These are phyloP conservation scores for Isabelozyma pseudorhagii DNA, from an alignment of 805 yeast genomes.

Conservation along the genomic window DNA sequence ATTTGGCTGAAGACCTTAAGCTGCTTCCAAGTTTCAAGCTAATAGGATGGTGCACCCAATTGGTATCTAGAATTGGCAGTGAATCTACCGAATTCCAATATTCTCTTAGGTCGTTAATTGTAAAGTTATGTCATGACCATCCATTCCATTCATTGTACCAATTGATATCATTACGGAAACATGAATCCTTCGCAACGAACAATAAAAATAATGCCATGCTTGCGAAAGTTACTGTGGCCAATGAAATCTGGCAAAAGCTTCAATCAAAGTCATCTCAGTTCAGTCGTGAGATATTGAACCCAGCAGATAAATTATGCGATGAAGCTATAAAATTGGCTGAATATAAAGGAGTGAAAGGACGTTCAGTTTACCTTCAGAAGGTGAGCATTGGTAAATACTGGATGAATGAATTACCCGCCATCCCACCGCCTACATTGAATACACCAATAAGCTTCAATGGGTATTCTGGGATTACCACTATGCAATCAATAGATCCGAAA, in stretches of 20 bases:
- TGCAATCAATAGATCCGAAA: conserved; percentile 42
- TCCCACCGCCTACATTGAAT: conserved; percentile 69
- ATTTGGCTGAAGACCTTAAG: conserved; percentile 35
- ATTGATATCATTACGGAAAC: conserved; percentile 53
- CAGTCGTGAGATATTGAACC: conserved; percentile 28
- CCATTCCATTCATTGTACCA: conserved; percentile 74
- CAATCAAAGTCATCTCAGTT: conserved; percentile 17
- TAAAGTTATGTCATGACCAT: conserved; percentile 48
- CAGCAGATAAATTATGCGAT: conserved; percentile 50
- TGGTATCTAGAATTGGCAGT: conserved; percentile 62
- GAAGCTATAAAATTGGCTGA: conserved; percentile 52
- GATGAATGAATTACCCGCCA: conserved; percentile 44
- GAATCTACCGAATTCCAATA: conserved; percentile 54
- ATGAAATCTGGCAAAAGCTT: conserved; percentile 43
- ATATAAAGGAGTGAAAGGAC: conserved; percentile 35
- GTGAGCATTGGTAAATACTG: conserved; percentile 46
- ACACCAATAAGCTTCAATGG: conserved; percentile 41
- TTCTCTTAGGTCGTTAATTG: conserved; percentile 46
- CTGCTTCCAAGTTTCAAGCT: conserved; percentile 58
- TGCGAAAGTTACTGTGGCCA: conserved; percentile 48
- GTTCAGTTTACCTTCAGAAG: conserved; percentile 27
- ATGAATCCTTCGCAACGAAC: conserved; percentile 29
- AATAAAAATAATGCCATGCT: conserved; percentile 36
- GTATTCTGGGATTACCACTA: conserved; percentile 46
- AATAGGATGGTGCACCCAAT: conserved; percentile 79